These are phyloP conservation scores for Arthrobotrys entomopaga DNA, from an alignment of 2,329 filamentous ascomycete genomes.

Conservation along the genomic window DNA sequence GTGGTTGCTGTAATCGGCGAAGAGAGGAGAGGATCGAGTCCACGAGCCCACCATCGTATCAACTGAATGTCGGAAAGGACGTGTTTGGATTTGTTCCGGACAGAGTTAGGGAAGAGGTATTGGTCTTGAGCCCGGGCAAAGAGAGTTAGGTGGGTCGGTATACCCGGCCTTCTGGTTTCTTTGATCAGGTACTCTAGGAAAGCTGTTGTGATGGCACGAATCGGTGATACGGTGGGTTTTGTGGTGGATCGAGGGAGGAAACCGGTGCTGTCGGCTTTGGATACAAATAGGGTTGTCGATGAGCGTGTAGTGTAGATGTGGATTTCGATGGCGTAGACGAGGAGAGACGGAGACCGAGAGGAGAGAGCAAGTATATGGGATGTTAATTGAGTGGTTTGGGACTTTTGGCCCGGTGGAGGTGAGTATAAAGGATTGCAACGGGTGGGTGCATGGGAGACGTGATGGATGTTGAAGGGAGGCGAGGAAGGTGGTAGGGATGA, in stretches of 20 bases:
- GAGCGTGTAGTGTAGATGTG: slow-evolving; percentile 79
- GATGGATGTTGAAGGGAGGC: slow-evolving; percentile 75
- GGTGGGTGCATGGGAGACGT: slow-evolving; percentile 85
- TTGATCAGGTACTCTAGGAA: slow-evolving; percentile 81
- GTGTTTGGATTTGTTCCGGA: slow-evolving; percentile 85
- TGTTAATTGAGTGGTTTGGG: slow-evolving; percentile 84
- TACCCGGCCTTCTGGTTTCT: slow-evolving; percentile 71
- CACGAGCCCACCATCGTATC: slow-evolving; percentile 95
- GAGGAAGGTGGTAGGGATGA: slow-evolving; percentile 58
- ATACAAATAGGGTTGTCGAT: slow-evolving; percentile 80
- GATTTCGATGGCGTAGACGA: slow-evolving; percentile 86
- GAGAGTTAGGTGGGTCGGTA: slow-evolving; percentile 79
- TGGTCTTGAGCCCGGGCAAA: slow-evolving; percentile 93
- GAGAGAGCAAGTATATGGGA: slow-evolving; percentile 77
- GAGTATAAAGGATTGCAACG: slow-evolving; percentile 80
- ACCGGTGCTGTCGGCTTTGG: slow-evolving; percentile 96
- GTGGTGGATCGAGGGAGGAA: slow-evolving; percentile 67
- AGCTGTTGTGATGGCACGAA: slow-evolving; percentile 76
- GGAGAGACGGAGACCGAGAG: slow-evolving; percentile 65
- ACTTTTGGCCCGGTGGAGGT: slow-evolving; percentile 75
- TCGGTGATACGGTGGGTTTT: slow-evolving; percentile 68
- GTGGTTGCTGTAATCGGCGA: slow-evolving; percentile 66
- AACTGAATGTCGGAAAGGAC: slow-evolving; percentile 88
- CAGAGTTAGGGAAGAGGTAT: slow-evolving; percentile 92
- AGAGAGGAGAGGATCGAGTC: slow-evolving; percentile 72